Base-by-base conservation (phyloP, 768 basidiomycete species). In the Lyophyllum decastes region DNA sequence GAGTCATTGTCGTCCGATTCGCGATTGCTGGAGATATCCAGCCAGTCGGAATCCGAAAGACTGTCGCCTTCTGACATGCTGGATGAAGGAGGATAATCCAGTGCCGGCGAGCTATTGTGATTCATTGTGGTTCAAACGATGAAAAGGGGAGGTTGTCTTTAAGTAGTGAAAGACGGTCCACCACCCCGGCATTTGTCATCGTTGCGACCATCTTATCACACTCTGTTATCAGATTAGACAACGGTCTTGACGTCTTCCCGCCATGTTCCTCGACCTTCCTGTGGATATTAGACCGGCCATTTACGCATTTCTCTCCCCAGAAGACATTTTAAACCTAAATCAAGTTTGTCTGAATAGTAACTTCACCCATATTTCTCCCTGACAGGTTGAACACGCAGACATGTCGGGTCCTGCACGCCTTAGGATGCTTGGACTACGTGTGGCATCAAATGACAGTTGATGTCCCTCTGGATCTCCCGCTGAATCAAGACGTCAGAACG, bases 21-120 rank as follows among this genome's bases (percentile, higher is more conserved):
- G 63, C 82, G 83, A 69, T 81, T 84, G 66, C 84, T 86, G 27
- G 87, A 76, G 63, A 92, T 81, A 66, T 92, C 90, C 66, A 90
- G 86, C 90, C 90, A 92, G 72, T 92, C 90, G 27, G 88, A 90
- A 75, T 92, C 90, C 38, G 89, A 92, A 60, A 84, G 71, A 60
- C 72, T 82, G 68, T 88, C 89, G 62, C 79, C 68, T 69, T 90
- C 89, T 64, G 87, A 83, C 71, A 83, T 76, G 60, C 67, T 68
- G 54, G 77, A 75, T 61, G 74, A 73, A 58, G 73, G 74, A 62
- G 72, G 68, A 58, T 68, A 69, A 60, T 78, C 69, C 63, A 69
- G 54, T 33, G 67, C 54, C 63, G 64, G 53, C 52, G 72, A 66
- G 58, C 61, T 55, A 60, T 54, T 64, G 52, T 66, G 71, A 66